Conservation (phyloP, 2,329 filamentous ascomycete species). For the Aspergillus bombycis region DNA sequence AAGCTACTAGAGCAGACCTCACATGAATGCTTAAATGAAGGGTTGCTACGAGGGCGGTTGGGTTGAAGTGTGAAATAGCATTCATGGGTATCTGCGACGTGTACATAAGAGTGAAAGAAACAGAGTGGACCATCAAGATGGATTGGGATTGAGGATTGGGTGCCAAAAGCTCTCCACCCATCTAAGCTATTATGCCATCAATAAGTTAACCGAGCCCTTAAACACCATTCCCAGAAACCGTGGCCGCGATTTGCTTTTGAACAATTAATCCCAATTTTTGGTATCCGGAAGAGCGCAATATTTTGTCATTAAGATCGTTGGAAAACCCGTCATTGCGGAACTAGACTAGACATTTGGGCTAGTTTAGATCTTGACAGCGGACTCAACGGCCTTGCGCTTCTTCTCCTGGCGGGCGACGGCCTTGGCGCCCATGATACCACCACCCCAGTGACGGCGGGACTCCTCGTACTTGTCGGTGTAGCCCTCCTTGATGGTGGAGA, state of each 20-base stretch:
- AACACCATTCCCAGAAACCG: slow-evolving; percentile 26
- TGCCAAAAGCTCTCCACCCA: slow-evolving; percentile 30
- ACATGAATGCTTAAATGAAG: slow-evolving; percentile 31
- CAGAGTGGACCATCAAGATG: slow-evolving; percentile 24
- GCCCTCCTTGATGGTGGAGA: slow-evolving; percentile 95
- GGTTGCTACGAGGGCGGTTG: slow-evolving; percentile 25
- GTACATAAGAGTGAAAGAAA: slow-evolving; percentile 30
- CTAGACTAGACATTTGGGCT: slow-evolving; percentile 20
- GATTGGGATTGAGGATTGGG: slow-evolving; percentile 33
- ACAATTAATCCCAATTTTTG: slow-evolving; percentile 26
- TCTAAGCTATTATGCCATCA: slow-evolving; percentile 40
- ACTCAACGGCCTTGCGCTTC: slow-evolving; percentile 92
- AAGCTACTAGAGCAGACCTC: slow-evolving; percentile 19
- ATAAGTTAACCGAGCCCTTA: slow-evolving; percentile 31
- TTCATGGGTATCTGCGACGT: slow-evolving; percentile 47
- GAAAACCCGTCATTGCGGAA: slow-evolving; percentile 27
- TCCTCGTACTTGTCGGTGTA: slow-evolving; percentile 96
- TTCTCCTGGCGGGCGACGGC: slow-evolving; percentile 76
- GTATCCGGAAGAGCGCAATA: slow-evolving; percentile 12
- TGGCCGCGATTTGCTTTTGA: slow-evolving; percentile 14
- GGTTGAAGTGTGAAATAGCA: slow-evolving; percentile 36
- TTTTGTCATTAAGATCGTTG: slow-evolving; percentile 28
- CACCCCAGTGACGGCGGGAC: slow-evolving; percentile 91
- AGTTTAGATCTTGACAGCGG: slow-evolving; percentile 94
- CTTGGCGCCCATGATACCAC: slow-evolving; percentile 99